These are phyloP conservation scores for Candida sanyaensis DNA, from an alignment of 1,139 yeast genomes.

Conservation along the genomic window DNA sequence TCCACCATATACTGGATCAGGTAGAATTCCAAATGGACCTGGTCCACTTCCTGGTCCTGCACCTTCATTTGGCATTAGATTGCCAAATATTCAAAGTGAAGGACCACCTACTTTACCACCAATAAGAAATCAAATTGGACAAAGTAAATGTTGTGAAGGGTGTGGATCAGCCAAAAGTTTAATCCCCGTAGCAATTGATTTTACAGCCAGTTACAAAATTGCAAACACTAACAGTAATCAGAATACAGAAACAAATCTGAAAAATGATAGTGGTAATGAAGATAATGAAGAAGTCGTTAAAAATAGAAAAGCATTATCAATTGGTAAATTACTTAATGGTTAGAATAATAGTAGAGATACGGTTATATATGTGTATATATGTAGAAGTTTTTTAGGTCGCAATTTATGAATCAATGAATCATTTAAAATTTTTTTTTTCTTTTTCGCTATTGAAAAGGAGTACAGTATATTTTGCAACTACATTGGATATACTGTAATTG, in stretches of 20 bases:
- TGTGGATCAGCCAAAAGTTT: slow-evolving; percentile 5
- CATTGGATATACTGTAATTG: too few species aligned
- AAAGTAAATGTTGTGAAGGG: slow-evolving; percentile 11
- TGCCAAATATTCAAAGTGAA: slow-evolving; percentile 10
- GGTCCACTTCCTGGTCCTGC: slow-evolving; percentile 51
- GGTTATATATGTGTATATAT: neutral
- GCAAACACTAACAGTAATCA: slow-evolving; percentile 12
- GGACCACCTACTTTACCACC: slow-evolving; percentile 14
- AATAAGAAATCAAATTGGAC: slow-evolving; percentile 10
- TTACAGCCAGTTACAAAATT: slow-evolving; percentile 21
- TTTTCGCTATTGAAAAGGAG: too few species aligned
- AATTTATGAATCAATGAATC: too few species aligned
- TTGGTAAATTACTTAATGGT: slow-evolving; percentile 39
- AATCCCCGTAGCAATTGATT: slow-evolving; percentile 31
- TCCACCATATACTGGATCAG: slow-evolving; percentile 40
- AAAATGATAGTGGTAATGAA: slow-evolving; percentile 1
- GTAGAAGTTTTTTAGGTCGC: neutral
- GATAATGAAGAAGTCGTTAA: slow-evolving; percentile 4
- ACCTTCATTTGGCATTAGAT: slow-evolving; percentile 17
- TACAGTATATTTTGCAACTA: too few species aligned
- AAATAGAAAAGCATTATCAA: slow-evolving; percentile 24
- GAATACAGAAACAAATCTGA: neutral
- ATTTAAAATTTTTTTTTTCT: too few species aligned
- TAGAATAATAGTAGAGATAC: neutral
- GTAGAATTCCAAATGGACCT: slow-evolving; percentile 48